Percentiles rank a stretch among this genome's conserved stretches.
These are phyloP conservation scores for Streptanthus diversifolius DNA, from an alignment of 345 rosid species.

Conservation along the genomic window DNA sequence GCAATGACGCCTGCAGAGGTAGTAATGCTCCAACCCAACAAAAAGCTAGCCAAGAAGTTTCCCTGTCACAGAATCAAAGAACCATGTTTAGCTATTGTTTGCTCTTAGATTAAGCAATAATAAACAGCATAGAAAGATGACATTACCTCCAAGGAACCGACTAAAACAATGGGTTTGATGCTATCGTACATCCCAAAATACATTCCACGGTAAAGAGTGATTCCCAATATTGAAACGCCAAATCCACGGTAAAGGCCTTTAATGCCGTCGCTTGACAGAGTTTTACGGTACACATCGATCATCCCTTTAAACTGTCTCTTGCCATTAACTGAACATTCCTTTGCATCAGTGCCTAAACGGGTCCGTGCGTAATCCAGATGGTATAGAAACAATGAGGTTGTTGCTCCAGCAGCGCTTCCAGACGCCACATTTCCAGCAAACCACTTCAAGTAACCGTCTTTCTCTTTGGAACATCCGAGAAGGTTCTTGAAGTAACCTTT, in stretches of 20 bases:
- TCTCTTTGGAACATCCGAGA: slow-evolving; percentile 79
- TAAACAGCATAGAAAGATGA: neutral
- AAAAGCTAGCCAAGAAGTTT: slow-evolving; percentile 80
- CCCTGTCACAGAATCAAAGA: slow-evolving; percentile 48
- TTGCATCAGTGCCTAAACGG: slow-evolving; percentile 80
- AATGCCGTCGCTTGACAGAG: slow-evolving; percentile 68
- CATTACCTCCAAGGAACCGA: slow-evolving; percentile 79
- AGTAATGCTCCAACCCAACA: slow-evolving; percentile 92
- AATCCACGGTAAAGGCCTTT: slow-evolving; percentile 84
- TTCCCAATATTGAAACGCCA: slow-evolving; percentile 84
- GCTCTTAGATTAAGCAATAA: neutral
- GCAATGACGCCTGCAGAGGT: slow-evolving; percentile 81
- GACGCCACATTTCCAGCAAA: slow-evolving; percentile 87
- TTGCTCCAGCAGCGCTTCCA: slow-evolving; percentile 98
- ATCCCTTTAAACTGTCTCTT: slow-evolving; percentile 76
- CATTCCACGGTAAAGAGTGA: slow-evolving; percentile 86
- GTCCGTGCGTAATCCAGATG: slow-evolving; percentile 92
- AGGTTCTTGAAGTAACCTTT: slow-evolving; percentile 85
- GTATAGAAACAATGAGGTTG: slow-evolving; percentile 70
- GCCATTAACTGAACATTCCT: slow-evolving; percentile 49
- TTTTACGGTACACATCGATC: slow-evolving; percentile 73
- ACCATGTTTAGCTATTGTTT: neutral
- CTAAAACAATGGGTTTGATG: slow-evolving; percentile 75
- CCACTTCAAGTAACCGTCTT: slow-evolving; percentile 77
- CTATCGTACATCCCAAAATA: slow-evolving; percentile 93